Evolutionary conservation across 805 yeast species (phyloP).

Genomic region (Candida incommunis): DNA sequence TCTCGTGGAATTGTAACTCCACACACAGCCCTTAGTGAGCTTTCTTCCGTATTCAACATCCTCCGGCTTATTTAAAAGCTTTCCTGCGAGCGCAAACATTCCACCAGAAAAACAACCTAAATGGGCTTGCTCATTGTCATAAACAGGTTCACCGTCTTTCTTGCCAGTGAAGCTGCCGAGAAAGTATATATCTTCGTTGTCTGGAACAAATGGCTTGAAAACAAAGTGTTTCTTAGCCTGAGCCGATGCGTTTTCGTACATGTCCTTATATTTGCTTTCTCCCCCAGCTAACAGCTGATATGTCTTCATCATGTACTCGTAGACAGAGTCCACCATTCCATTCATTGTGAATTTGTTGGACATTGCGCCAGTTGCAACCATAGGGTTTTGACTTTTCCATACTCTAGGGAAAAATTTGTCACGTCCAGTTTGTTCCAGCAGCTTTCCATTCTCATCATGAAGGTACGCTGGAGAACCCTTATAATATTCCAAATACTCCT

Average conservation of each 20-base stretch:
- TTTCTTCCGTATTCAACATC: constrained; percentile 29
- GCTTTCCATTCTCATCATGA: too few species aligned
- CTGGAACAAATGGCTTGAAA: constrained; percentile 32
- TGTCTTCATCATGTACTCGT: constrained; percentile 36
- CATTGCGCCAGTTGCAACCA: background rate
- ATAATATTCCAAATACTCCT: too few species aligned
- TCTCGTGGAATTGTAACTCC: constrained; percentile 25
- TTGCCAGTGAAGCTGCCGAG: constrained; percentile 15
- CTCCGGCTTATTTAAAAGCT: constrained; percentile 20
- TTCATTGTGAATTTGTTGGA: background rate
- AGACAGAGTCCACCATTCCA: constrained; percentile 33
- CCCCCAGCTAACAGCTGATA: constrained; percentile 28
- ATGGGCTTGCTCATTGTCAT: constrained; percentile 30
- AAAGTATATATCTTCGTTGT: constrained; percentile 24
- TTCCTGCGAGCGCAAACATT: constrained; percentile 35
- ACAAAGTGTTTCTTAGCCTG: constrained; percentile 29
- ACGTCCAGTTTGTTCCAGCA: background rate
- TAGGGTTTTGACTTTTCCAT: constrained; percentile 3
- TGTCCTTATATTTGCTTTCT: constrained; percentile 16
- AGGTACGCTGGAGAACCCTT: too few species aligned
- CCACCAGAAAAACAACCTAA: constrained; percentile 41
- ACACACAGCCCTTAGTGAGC: constrained; percentile 35
- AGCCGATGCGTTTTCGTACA: constrained; percentile 18
- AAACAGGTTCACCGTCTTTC: constrained; percentile 11
- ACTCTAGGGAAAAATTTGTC: background rate